phyloP scores from a whole-genome alignment of 495 filamentous ascomycete genomes.

The Penicillium desertorum region DNA sequence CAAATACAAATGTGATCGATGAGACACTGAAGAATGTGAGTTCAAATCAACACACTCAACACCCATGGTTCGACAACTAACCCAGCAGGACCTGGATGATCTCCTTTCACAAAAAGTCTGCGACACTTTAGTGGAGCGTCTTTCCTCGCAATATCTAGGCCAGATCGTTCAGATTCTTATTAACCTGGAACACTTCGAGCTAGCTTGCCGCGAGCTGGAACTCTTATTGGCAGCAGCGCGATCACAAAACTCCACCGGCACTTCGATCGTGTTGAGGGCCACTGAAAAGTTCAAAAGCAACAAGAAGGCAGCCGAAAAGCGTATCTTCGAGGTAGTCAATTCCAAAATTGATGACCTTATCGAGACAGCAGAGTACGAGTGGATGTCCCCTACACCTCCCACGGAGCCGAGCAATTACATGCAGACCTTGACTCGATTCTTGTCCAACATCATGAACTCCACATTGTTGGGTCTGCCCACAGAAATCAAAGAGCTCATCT shows the following conservation, averaged over 20 bases:
- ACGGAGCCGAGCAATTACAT: slow-evolving; percentile 86
- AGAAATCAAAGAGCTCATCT: slow-evolving; percentile 95
- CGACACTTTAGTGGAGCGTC: slow-evolving; percentile 79
- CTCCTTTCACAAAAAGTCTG: slow-evolving; percentile 89
- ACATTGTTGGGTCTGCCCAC: slow-evolving; percentile 86
- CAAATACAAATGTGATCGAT: slow-evolving; percentile 81
- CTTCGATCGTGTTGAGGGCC: slow-evolving; percentile 71
- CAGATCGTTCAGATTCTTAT: slow-evolving; percentile 98
- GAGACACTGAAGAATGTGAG: slow-evolving; percentile 76
- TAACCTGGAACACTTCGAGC: slow-evolving; percentile 95
- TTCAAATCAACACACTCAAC: background rate
- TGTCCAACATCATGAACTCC: slow-evolving; percentile 96
- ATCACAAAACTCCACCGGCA: slow-evolving; percentile 68
- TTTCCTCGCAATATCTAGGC: slow-evolving; percentile 88
- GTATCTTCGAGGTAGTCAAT: slow-evolving; percentile 97
- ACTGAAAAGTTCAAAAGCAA: slow-evolving; percentile 83
- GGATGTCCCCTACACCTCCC: slow-evolving; percentile 66
- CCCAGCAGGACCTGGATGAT: slow-evolving; percentile 70
- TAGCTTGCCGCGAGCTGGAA: slow-evolving; percentile 84
- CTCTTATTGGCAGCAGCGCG: slow-evolving; percentile 76
- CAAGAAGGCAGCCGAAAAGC: slow-evolving; percentile 94
- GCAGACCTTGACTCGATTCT: slow-evolving; percentile 84
- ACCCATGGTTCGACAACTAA: slow-evolving; percentile 15
- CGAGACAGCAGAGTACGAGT: slow-evolving; percentile 95
- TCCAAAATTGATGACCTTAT: slow-evolving; percentile 98